These are phyloP conservation scores for Rhizopus delemar DNA, from an alignment of 371 early-diverging fungal species.

Conservation along the genomic window DNA sequence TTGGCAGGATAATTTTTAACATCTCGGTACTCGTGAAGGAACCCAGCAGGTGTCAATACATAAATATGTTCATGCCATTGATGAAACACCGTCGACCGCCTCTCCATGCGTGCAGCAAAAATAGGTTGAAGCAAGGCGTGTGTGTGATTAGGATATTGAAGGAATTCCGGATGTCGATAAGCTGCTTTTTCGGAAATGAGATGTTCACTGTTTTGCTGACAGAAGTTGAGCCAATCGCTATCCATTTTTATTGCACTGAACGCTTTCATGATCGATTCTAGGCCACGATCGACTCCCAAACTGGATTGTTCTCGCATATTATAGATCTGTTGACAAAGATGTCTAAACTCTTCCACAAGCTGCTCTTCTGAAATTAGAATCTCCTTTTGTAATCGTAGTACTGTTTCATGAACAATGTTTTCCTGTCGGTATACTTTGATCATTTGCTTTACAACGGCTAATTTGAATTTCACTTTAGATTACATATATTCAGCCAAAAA, in stretches of 20 bases:
- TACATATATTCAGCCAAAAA: background rate
- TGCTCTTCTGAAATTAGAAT: constrained; percentile 36
- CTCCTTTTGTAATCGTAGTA: constrained; percentile 44
- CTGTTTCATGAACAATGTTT: constrained; percentile 49
- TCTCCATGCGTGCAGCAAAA: constrained; percentile 47
- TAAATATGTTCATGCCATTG: constrained; percentile 48
- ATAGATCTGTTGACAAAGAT: constrained; percentile 34
- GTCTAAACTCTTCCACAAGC: constrained; percentile 33
- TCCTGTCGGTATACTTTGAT: constrained; percentile 44
- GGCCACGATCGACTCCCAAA: constrained; percentile 28
- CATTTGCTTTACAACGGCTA: constrained; percentile 45
- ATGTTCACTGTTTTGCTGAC: constrained; percentile 26
- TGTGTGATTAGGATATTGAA: constrained; percentile 41
- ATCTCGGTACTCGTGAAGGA: constrained; percentile 42
- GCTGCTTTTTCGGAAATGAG: constrained; percentile 39
- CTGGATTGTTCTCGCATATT: constrained; percentile 23
- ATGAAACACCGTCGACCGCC: constrained; percentile 32
- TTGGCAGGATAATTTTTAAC: constrained; percentile 28
- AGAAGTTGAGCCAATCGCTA: constrained; percentile 37
- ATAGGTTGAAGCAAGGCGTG: constrained; percentile 43
- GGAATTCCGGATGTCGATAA: constrained; percentile 38
- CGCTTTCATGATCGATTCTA: constrained; percentile 19
- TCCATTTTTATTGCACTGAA: constrained; percentile 25
- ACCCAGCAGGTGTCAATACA: constrained; percentile 48
- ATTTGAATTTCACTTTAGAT: background rate